Evolutionary conservation across 2,329 filamentous ascomycete species (phyloP).

Genomic region (Phaeosphaeriaceae sp.): DNA sequence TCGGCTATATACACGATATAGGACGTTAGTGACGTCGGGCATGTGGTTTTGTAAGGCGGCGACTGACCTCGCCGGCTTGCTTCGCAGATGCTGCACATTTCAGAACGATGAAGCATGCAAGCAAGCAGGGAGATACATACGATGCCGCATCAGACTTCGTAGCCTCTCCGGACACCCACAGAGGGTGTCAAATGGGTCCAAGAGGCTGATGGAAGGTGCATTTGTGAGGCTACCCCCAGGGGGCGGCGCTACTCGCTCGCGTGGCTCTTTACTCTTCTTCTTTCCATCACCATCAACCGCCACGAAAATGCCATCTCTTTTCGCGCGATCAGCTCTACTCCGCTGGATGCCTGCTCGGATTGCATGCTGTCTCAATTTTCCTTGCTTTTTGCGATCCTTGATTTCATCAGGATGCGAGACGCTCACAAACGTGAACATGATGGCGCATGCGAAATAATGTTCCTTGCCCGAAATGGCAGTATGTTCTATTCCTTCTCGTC

Average conservation of each 20-base stretch:
- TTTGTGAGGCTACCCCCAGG: not conserved
- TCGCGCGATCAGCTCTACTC: slow-evolving; percentile 10
- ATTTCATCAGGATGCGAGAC: slow-evolving; percentile 16
- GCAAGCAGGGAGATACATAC: not conserved
- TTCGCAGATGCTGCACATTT: slow-evolving; percentile 8
- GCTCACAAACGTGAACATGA: slow-evolving; percentile 27
- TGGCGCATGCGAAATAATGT: not conserved
- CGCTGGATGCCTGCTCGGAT: slow-evolving; percentile 19
- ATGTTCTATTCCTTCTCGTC: not conserved
- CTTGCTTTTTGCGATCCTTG: slow-evolving; percentile 15
- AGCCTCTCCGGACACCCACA: slow-evolving; percentile 18
- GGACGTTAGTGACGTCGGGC: not conserved
- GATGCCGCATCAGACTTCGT: slow-evolving; percentile 17
- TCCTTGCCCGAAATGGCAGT: not conserved
- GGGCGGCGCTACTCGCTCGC: not conserved
- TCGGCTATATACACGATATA: not conserved
- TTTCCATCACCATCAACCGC: slow-evolving; percentile 6
- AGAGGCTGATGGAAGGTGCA: slow-evolving; percentile 6
- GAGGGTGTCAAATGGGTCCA: slow-evolving; percentile 26
- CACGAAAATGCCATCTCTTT: slow-evolving; percentile 16
- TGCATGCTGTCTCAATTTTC: slow-evolving; percentile 16
- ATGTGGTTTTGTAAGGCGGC: not conserved
- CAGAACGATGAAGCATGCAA: not conserved
- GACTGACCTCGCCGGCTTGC: slow-evolving; percentile 12
- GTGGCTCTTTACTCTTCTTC: slow-evolving; percentile 4